Percentiles rank a stretch among this genome's conserved stretches.
These are phyloP conservation scores for Parmales sp. DNA, from an alignment of 108 stramenopile species.

Conservation along the genomic window DNA sequence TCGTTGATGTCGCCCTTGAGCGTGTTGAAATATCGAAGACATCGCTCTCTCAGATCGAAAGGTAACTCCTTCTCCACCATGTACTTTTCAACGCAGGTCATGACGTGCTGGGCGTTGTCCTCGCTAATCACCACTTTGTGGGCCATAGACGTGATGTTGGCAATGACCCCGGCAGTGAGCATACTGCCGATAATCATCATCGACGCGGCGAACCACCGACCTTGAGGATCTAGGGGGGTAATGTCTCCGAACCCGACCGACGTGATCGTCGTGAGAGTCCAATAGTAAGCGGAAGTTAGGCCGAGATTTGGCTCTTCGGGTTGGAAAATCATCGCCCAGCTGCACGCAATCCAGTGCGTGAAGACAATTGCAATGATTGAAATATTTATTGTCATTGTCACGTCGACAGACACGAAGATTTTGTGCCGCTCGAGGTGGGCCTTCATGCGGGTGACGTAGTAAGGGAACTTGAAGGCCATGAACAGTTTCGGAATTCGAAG, in stretches of 20 bases:
- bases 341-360: neutral
- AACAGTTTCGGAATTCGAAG: neutral
- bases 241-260: slow-evolving; percentile 23
- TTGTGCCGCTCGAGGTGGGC: slow-evolving; percentile 1
- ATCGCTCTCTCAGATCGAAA: neutral
- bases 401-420: neutral
- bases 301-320: neutral
- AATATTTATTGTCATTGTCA: neutral
- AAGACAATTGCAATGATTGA: neutral
- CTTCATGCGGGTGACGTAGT: neutral
- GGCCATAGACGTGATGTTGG: neutral
- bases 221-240: neutral
- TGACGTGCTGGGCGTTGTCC: slow-evolving; percentile 11
- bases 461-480: neutral
- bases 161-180: slow-evolving; percentile 2
- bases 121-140: neutral
- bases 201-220: neutral
- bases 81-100: slow-evolving; percentile 11
- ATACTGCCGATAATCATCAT: slow-evolving; percentile 6
- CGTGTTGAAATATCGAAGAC: neutral
- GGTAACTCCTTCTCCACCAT: slow-evolving; percentile 1
- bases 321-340: neutral
- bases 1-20: neutral
- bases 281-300: slow-evolving; percentile 7
- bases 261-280: slow-evolving; percentile 20